phyloP scores from a whole-genome alignment of 768 basidiomycete species.

The Tylopilus plumbeoviolaceoides region DNA sequence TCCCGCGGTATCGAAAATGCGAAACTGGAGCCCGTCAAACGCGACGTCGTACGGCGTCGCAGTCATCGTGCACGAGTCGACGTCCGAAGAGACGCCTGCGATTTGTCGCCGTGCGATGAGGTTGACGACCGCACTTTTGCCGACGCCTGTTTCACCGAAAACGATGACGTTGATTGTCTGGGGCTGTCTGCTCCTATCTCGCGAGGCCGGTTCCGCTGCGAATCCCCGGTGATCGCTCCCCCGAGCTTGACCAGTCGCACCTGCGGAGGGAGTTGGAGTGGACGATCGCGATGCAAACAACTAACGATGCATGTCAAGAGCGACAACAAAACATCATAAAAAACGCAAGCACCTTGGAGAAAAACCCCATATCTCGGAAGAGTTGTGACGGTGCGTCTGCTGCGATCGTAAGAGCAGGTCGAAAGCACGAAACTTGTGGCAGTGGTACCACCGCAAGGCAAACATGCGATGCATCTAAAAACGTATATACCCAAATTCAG shows the following conservation, averaged over 20 bases:
- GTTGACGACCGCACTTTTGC: constrained; percentile 3
- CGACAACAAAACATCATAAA: too few species aligned
- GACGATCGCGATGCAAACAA: too few species aligned
- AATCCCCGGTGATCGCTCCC: background rate
- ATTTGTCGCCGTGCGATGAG: background rate
- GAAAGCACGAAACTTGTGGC: background rate
- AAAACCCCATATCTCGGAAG: background rate
- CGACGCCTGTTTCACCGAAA: constrained; percentile 1
- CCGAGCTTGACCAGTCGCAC: background rate
- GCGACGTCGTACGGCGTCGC: background rate
- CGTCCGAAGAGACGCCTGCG: background rate
- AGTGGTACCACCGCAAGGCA: background rate
- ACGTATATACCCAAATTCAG: background rate
- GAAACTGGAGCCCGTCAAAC: background rate
- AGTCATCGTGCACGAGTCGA: too few species aligned
- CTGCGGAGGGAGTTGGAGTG: too few species aligned
- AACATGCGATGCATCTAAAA: background rate
- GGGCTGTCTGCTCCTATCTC: background rate
- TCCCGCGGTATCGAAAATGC: background rate
- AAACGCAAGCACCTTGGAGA: background rate
- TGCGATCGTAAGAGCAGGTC: background rate
- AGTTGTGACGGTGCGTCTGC: too few species aligned
- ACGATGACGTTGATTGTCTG: background rate
- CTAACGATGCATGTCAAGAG: too few species aligned
- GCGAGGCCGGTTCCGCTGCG: background rate